Evolutionary conservation across 192 early-diverging fungal species (phyloP), one percentile per base, ranked within the genome.

Genomic region (Linnemannia zychae): DNA sequence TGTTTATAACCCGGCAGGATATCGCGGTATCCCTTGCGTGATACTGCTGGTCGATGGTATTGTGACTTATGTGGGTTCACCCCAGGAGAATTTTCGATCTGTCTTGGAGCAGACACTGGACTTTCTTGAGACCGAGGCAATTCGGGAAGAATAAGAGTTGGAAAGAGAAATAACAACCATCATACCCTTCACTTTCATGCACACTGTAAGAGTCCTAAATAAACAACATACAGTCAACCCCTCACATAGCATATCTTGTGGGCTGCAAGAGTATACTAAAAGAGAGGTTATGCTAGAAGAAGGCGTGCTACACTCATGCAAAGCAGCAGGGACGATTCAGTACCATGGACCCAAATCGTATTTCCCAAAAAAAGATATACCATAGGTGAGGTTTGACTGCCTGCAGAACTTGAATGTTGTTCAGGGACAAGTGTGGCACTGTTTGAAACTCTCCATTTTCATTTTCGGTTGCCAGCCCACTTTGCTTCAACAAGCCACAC

Each of bases 21-120:
- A 85, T 67, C 77, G 83, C 20, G 83, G 83, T 20, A 85, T 85
- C 36, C 83, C 83, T 22, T 85, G 83, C 46, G 34, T 76, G 22
- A 63, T 85, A 5, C 34, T 85, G 24, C 20, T 85, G n/a, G 73
- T 73, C 2, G 83, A 85, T 60, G 77, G 74, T 9, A 63, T 76
- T 7, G 83, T 79, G 18, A 53, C 24, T 12, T 85, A 85, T 69
- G 83, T 85, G 4, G 83, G 83, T 4, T 71, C 83, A 1, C 83
- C 83, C 1, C 74, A 85, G 37, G 83, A 85, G 22, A 60, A 38
- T 6, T 76, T 85, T 49, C 67, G 83, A 16, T 67, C 50, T 1
- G 37, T 71, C 17, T 38, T 85, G 40, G 78, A 79, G 38, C 7
- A 79, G 11, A 78, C 38, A 3, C 34, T 85, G 13, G 49, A 72